These are phyloP conservation scores for Zizania latifolia DNA, from an alignment of 176 grass and related monocot genomes.

Conservation along the genomic window DNA sequence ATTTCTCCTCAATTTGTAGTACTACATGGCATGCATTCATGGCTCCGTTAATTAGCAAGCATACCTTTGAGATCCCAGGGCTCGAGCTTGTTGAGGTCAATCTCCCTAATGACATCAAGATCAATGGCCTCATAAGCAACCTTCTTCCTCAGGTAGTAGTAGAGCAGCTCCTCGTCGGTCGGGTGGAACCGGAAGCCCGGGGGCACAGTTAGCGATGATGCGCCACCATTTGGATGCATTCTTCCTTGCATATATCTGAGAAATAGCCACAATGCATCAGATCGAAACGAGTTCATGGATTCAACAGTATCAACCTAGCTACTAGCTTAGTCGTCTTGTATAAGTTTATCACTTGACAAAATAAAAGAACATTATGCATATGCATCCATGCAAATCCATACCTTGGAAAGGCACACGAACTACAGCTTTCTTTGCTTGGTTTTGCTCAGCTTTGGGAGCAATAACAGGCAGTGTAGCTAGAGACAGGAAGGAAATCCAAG, in stretches of 20 bases:
- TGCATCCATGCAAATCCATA: background rate
- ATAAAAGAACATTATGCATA: background rate
- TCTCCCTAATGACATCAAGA: slow-evolving; percentile 74
- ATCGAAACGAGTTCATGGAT: background rate
- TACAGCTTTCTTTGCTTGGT: slow-evolving; percentile 5
- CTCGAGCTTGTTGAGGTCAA: slow-evolving; percentile 87
- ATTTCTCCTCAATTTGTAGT: too few species aligned
- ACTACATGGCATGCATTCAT: too few species aligned
- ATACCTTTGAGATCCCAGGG: slow-evolving; percentile 84
- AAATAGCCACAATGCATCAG: background rate
- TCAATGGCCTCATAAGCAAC: slow-evolving; percentile 64
- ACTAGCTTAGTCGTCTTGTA: background rate
- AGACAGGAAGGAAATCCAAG: slow-evolving; percentile 57
- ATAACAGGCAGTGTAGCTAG: slow-evolving; percentile 25
- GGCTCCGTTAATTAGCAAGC: background rate
- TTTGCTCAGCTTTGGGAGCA: slow-evolving; percentile 29
- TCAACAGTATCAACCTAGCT: background rate
- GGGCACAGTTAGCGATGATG: slow-evolving; percentile 49
- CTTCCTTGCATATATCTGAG: slow-evolving; percentile 25
- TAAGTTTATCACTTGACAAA: background rate
- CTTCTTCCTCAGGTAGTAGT: slow-evolving; percentile 84
- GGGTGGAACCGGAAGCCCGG: slow-evolving; percentile 88
- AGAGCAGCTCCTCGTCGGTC: slow-evolving; percentile 80
- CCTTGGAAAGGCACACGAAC: slow-evolving; percentile 27
- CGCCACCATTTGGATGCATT: slow-evolving; percentile 51